Base-by-base conservation (phyloP, 192 early-diverging fungal species). In the Dimargaris xerosporica region DNA sequence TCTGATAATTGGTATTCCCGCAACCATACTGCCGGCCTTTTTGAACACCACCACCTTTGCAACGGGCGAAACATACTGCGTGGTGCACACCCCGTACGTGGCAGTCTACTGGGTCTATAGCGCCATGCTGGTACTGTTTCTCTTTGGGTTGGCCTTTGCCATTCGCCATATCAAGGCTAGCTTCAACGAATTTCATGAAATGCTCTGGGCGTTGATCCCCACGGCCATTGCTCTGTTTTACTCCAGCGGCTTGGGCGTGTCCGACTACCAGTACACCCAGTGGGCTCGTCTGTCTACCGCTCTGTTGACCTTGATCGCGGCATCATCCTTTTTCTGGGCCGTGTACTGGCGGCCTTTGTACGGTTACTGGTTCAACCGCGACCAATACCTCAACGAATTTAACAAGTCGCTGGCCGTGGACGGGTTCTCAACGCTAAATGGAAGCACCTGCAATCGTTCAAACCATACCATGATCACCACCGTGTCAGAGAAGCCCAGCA, bases 171-270 rank as follows among this genome's bases (percentile, higher is more conserved):
- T 51, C 21, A 51, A 51, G 50, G 7, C 50, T 6, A 51, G 19
- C 11, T 51, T 51, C 50, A 51, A 51, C 50, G 50, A 51, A 21
- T 51, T 51, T 21, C 50, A 23, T n/a, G 50, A 51, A n/a, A n/a
- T 51, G 7, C 7, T n/a, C 50, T 51, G 50, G 50, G 21, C 50
- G 19, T 6, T 51, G 19, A 21, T 10, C 21, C 50, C 50, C n/a
- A 13, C 25, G 13, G 21, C 25, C n/a, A 23, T 51, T 6, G n/a
- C 50, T 23, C 7, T 51, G 11, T 5, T n/a, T 21, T 13, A 21
- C 50, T 13, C 50, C 50, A 23, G 11, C 50, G 50, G 50, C 25
- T 23, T 51, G 11, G 10, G 19, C n/a, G 7, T 6, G 15, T 51
- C 50, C 7, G 11, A 7, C 50, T 51, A 51, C n/a, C n/a, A 7